A percentile compares a stretch with the other conserved stretches of the same genome.
phyloP scores from a whole-genome alignment of 306 rosid genomes.

The Crotalaria pallida region DNA sequence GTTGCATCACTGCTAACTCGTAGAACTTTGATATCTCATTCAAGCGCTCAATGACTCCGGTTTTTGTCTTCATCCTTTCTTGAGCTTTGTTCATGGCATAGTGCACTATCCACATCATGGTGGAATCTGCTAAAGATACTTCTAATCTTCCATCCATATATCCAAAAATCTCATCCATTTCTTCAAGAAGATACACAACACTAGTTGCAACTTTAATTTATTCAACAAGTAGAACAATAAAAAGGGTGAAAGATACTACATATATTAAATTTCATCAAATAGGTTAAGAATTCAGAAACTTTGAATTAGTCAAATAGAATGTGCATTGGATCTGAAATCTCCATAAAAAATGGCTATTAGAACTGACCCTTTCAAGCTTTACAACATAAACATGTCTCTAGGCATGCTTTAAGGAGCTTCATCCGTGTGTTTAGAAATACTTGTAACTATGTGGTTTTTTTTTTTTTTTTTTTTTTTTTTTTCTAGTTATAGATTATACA shows the following conservation, averaged over 20 bases:
- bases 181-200: neutral
- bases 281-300: neutral
- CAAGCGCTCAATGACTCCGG: conserved; percentile 61
- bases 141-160: conserved; percentile 38
- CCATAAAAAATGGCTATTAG: conserved; percentile 18
- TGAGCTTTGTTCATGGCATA: conserved; percentile 82
- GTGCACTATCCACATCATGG: conserved; percentile 84
- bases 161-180: conserved; percentile 56
- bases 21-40: conserved; percentile 82
- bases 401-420: conserved; percentile 28
- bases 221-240: neutral
- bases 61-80: conserved; percentile 57
- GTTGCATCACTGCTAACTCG: conserved; percentile 81
- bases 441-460: neutral
- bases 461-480: neutral
- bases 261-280: neutral
- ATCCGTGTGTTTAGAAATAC: neutral
- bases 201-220: neutral
- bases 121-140: conserved; percentile 67
- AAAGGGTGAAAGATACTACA: neutral
- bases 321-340: conserved; percentile 16
- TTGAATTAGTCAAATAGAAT: neutral
- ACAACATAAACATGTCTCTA: conserved; percentile 13
- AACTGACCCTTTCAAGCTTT: conserved; percentile 34
- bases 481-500: neutral